Evolutionary conservation across 2,329 filamentous ascomycete species (phyloP).

Genomic region (Pleurostoma richardsiae): DNA sequence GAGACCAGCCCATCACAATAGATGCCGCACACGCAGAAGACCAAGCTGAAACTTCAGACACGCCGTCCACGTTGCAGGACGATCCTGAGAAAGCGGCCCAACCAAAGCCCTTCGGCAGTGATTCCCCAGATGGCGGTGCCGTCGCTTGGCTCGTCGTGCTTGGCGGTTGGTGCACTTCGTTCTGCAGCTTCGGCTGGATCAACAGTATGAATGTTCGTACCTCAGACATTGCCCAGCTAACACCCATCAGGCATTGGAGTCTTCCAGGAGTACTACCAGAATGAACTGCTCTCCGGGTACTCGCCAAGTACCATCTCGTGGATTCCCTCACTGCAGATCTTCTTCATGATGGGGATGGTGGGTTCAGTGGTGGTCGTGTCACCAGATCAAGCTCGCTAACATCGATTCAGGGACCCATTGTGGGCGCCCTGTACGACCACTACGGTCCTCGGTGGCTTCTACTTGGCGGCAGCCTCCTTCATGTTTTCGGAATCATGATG

Average conservation of each 20-base stretch:
- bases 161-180: conserved; percentile 32
- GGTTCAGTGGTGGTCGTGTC: conserved; percentile 3
- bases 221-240: too few relatives aligned
- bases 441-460: conserved; percentile 55
- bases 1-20: too few relatives aligned
- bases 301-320: conserved; percentile 54
- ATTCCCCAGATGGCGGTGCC: conserved; percentile 19
- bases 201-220: conserved; percentile 13
- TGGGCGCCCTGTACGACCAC: conserved; percentile 49
- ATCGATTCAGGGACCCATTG: too few relatives aligned
- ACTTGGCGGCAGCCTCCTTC: conserved; percentile 44
- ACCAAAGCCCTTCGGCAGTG: not conserved
- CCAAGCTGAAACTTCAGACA: too few relatives aligned
- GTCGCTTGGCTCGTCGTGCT: conserved; percentile 32
- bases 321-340: conserved; percentile 53
- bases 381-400: not conserved
- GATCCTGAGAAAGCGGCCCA: too few relatives aligned
- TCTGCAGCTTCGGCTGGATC: conserved; percentile 34
- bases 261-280: conserved; percentile 56
- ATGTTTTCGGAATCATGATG: conserved; percentile 62
- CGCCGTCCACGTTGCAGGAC: too few relatives aligned
- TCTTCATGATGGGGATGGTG: conserved; percentile 45
- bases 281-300: conserved; percentile 37
- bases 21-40: too few relatives aligned
- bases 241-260: conserved; percentile 28